Percentiles rank a stretch among this genome's conserved stretches.
Conservation (phyloP, 1,284 basidiomycete genomes). For the Afroboletus lepidellus region DNA sequence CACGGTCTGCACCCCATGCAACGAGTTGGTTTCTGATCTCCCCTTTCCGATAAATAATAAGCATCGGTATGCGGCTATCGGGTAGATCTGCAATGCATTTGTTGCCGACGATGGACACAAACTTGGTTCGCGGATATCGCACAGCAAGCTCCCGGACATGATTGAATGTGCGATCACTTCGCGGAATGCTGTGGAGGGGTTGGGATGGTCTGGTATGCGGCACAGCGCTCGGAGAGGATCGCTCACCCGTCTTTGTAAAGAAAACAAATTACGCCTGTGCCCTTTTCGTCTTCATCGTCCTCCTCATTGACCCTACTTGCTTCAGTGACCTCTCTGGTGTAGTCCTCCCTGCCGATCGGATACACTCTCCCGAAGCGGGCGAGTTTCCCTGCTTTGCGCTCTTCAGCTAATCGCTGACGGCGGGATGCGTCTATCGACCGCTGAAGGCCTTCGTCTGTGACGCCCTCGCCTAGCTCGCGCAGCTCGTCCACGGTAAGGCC, state of each 20-base stretch:
- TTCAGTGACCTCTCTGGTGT: conserved; percentile 93
- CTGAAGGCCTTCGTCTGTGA: conserved; percentile 74
- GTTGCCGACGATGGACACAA: conserved; percentile 92
- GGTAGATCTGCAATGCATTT: conserved; percentile 97
- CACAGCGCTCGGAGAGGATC: not conserved
- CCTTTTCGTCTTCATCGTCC: conserved; percentile 61
- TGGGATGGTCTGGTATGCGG: not conserved
- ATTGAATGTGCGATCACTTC: conserved; percentile 73
- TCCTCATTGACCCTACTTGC: conserved; percentile 76
- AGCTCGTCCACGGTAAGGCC: conserved; percentile 69
- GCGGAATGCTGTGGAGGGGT: conserved; percentile 56
- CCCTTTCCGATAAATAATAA: conserved; percentile 91
- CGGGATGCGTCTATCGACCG: conserved; percentile 72
- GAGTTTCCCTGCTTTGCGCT: conserved; percentile 59
- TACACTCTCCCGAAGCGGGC: conserved; percentile 85
- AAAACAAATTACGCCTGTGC: conserved; percentile 86
- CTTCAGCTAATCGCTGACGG: conserved; percentile 64
- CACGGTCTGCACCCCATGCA: conserved; percentile 76
- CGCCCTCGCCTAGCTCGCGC: conserved; percentile 65
- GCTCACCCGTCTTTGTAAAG: conserved; percentile 86
- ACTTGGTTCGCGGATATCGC: conserved; percentile 89
- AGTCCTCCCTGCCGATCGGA: conserved; percentile 91
- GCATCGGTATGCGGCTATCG: conserved; percentile 87
- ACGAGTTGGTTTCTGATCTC: conserved; percentile 86
- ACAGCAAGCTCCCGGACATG: conserved; percentile 76